These are phyloP conservation scores for Agrocybe chaxingu DNA, from an alignment of 768 basidiomycete species.

Conservation along the genomic window DNA sequence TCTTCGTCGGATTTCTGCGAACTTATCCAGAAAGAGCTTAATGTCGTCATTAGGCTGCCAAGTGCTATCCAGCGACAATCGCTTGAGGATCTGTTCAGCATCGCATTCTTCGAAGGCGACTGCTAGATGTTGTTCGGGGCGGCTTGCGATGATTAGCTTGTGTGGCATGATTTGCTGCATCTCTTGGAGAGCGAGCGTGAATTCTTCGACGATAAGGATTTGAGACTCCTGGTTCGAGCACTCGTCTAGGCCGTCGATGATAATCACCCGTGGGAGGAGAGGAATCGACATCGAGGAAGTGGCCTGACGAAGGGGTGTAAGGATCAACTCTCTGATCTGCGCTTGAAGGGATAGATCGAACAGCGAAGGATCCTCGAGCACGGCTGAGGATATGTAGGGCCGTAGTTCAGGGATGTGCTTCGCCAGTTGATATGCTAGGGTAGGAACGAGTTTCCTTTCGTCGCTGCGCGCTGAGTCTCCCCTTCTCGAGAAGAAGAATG, in stretches of 20 bases:
- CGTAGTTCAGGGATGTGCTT: slow-evolving; percentile 2
- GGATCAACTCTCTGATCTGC: slow-evolving; percentile 3
- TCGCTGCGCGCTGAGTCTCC: neutral
- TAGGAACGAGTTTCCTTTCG: neutral
- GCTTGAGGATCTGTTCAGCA: neutral
- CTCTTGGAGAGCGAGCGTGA: neutral
- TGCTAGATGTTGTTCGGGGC: slow-evolving; percentile 6
- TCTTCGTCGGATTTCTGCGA: neutral
- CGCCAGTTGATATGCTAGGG: slow-evolving; percentile 9
- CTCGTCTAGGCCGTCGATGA: slow-evolving; percentile 12
- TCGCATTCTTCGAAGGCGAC: neutral
- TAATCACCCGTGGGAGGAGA: slow-evolving; percentile 1
- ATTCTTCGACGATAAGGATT: neutral
- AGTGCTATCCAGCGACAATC: neutral
- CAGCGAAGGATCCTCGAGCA: slow-evolving; percentile 2
- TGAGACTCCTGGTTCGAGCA: slow-evolving; percentile 1
- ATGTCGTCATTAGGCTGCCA: slow-evolving; percentile 2
- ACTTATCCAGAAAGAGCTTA: neutral
- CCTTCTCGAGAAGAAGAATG: slow-evolving; percentile 9
- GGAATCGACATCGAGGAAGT: neutral
- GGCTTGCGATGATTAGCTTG: slow-evolving; percentile 3
- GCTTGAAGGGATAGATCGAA: slow-evolving; percentile 2
- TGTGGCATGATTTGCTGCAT: neutral
- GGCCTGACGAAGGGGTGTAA: neutral
- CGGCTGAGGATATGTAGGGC: neutral